Base-by-base conservation (phyloP, 306 rosid genomes). In the Cyamopsis tetragonoloba region DNA sequence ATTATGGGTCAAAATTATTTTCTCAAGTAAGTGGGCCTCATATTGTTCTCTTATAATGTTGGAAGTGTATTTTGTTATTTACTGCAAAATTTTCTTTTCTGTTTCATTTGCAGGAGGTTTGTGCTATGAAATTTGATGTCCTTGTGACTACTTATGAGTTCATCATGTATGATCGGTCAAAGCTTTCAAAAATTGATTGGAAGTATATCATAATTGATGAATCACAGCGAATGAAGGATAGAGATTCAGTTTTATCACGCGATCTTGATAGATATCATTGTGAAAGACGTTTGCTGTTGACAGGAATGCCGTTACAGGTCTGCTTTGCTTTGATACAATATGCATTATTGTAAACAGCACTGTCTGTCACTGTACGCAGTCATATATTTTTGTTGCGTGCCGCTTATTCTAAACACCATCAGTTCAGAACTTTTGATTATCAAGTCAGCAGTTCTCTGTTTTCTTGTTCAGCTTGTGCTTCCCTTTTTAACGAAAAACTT, bases 271-370 rank as follows among this genome's bases (percentile, higher is more conserved):
- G 97, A 76, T 95, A 90, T 63, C 96, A 95, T 57, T 95, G 99
- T 81, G 97, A 86, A 71, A 84, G 99, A 74, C 97, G 99, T 63
- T 77, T 95, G 62, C 99, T 95, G 71, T 84, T 95, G 80, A 95
- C 99, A 23, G 99, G 99, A 76, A 95, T 97, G n/a, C 99, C 99
- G 2, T 83, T 95, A 68, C 99, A 95, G 99, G 99, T 95, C 19
- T 48, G 70, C 11, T 66, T 14, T 76, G 13, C 56, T 51, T 28
- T 56, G 39, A 24, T 39, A 7, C 56, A 12, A 28, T 9, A 41
- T 57, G 61, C 62, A 22, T 59, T 59, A 50, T 65, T 62, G 66
- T 60, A 15, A 14, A 8, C 7, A 22, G 39, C 39, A 31, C 34
- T 67, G 31, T 62, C 37, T 42, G 5, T 49, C 42, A 15, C 15